phyloP scores from a whole-genome alignment of 208 protist genomes.

The Willaertia magna region DNA sequence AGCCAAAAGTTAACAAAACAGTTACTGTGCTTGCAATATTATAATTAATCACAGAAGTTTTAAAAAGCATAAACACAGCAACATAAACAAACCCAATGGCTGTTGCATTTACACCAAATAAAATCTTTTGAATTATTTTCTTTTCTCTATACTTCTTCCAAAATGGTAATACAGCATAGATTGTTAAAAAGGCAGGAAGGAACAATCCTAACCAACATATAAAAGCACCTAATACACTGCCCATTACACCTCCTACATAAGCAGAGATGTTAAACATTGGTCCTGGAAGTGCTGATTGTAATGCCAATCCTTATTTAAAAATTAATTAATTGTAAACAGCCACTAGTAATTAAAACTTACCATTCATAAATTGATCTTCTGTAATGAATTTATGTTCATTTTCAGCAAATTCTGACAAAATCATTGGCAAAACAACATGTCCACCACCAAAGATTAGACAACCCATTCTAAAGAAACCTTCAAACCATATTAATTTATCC shows the following conservation, averaged over 20 bases:
- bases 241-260: background rate
- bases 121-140: background rate
- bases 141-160: background rate
- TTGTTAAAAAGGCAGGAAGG: background rate
- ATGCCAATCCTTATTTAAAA: no score
- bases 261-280: background rate
- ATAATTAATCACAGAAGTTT: background rate
- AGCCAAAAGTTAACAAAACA: background rate
- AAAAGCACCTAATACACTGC: background rate
- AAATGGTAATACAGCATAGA: background rate
- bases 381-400: background rate
- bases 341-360: no score
- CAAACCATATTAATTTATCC: background rate
- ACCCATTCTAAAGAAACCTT: background rate
- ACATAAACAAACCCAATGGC: background rate
- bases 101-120: background rate
- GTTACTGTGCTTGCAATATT: background rate
- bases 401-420: background rate
- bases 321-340: no score
- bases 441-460: background rate
- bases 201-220: background rate
- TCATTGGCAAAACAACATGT: background rate
- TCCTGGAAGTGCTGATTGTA: background rate
- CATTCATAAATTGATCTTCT: background rate
- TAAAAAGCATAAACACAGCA: background rate